These are phyloP conservation scores for Bertia moriformis DNA, from an alignment of 2,329 filamentous ascomycete species.

Conservation along the genomic window DNA sequence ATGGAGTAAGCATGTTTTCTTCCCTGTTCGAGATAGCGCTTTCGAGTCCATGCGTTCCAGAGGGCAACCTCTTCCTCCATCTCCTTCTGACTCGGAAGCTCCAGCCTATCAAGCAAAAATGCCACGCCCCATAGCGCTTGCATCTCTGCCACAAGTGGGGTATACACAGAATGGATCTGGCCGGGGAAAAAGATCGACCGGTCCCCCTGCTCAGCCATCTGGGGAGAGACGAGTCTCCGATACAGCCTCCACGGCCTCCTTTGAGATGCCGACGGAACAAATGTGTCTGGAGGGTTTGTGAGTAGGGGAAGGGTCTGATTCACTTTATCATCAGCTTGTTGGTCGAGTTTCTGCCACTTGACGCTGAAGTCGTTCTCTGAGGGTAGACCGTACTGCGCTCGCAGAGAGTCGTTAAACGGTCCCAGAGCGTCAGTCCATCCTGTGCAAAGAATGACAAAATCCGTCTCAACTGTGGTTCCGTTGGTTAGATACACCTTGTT, in stretches of 20 bases:
- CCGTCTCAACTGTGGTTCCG: slow-evolving; percentile 6
- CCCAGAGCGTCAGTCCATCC: slow-evolving; percentile 10
- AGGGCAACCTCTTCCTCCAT: slow-evolving; percentile 14
- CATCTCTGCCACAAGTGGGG: slow-evolving; percentile 11
- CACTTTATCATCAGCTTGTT: slow-evolving; percentile 5
- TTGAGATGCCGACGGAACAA: slow-evolving; percentile 8
- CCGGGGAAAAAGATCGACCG: slow-evolving; percentile 16
- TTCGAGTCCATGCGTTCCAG: slow-evolving; percentile 16
- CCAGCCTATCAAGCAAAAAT: slow-evolving; percentile 11
- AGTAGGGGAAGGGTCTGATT: slow-evolving; percentile 7
- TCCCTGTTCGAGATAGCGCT: slow-evolving; percentile 15
- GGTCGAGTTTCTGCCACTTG: slow-evolving; percentile 7
- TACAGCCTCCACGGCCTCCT: too few relatives aligned
- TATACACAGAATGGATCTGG: slow-evolving; percentile 13
- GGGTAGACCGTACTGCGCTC: slow-evolving; percentile 6
- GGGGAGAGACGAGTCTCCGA: slow-evolving; percentile 9
- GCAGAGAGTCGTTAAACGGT: slow-evolving; percentile 7
- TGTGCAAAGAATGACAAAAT: slow-evolving; percentile 9
- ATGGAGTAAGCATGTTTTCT: slow-evolving; percentile 13
- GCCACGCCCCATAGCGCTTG: slow-evolving; percentile 15
- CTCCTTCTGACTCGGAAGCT: slow-evolving; percentile 8
- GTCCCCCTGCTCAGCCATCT: slow-evolving; percentile 12
- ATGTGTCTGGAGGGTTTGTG: slow-evolving; percentile 4
- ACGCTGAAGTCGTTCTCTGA: slow-evolving; percentile 3
- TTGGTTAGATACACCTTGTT: slow-evolving; percentile 7